phyloP scores from a whole-genome alignment of 345 rosid species.

The Leavenworthia alabamica region DNA sequence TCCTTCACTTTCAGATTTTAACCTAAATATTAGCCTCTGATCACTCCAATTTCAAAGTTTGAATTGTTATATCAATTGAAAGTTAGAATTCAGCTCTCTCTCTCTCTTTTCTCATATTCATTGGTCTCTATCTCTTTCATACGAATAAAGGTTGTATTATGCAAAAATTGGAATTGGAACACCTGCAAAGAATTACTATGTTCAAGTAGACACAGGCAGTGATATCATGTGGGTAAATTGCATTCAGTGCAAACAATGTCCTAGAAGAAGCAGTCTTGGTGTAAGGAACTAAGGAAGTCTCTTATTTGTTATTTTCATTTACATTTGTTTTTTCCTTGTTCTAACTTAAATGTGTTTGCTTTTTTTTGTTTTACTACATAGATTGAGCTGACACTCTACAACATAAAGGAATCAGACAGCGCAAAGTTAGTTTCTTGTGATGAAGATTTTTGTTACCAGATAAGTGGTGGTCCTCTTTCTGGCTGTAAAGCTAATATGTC shows the following conservation, averaged over 20 bases:
- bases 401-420: constrained; percentile 53
- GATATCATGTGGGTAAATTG: constrained; percentile 98
- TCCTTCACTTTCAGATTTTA: background rate
- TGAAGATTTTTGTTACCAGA: constrained; percentile 61
- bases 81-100: background rate
- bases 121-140: background rate
- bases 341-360: background rate
- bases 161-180: constrained; percentile 89
- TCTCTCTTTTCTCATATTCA: background rate
- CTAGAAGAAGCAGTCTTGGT: constrained; percentile 83
- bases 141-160: constrained; percentile 72
- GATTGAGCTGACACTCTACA: constrained; percentile 78
- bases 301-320: background rate
- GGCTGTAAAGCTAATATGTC: constrained; percentile 69
- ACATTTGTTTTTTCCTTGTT: background rate
- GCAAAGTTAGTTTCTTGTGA: constrained; percentile 70
- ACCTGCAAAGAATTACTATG: constrained; percentile 84
- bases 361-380: constrained; percentile 17
- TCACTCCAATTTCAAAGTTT: constrained; percentile 1
- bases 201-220: constrained; percentile 95
- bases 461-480: constrained; percentile 59
- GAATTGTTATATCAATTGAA: background rate
- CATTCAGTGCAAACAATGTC: constrained; percentile 79
- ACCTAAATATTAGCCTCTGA: background rate
- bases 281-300: constrained; percentile 52